phyloP scores from a whole-genome alignment of 805 yeast genomes.

The Cyberlindnera maclurae region DNA sequence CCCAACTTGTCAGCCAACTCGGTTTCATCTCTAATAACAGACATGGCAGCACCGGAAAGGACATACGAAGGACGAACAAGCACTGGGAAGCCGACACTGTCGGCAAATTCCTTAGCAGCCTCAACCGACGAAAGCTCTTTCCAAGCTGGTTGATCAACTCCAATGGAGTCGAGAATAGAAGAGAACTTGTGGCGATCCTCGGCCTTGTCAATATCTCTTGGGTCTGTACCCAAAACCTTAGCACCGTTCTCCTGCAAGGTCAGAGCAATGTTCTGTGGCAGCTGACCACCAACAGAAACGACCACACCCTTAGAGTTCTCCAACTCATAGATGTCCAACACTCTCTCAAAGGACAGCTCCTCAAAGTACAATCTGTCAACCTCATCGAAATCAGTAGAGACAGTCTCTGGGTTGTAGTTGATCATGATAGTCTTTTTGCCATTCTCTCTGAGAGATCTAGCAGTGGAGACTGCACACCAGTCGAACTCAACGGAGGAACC shows the following conservation, averaged over 20 bases:
- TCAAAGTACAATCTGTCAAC: conserved; percentile 96
- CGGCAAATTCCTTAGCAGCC: conserved; percentile 83
- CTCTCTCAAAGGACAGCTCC: conserved; percentile 92
- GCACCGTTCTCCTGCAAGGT: conserved; percentile 75
- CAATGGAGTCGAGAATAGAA: conserved; percentile 84
- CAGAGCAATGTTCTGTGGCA: conserved; percentile 95
- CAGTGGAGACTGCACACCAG: conserved; percentile 98
- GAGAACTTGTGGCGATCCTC: conserved; percentile 98
- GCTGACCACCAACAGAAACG: conserved; percentile 96
- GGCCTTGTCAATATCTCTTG: conserved; percentile 92
- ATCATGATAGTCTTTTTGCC: conserved; percentile 93
- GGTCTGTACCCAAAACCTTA: conserved; percentile 87
- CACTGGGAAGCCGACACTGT: conserved; percentile 87
- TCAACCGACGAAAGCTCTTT: conserved; percentile 82
- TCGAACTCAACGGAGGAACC: conserved; percentile 98
- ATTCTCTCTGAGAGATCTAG: conserved; percentile 81
- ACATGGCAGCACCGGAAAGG: conserved; percentile 97
- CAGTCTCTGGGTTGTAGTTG: conserved; percentile 98
- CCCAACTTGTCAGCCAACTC: conserved; percentile 80
- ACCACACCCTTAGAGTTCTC: conserved; percentile 88
- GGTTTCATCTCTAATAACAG: conserved; percentile 70
- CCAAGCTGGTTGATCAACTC: conserved; percentile 97
- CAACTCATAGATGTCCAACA: conserved; percentile 92
- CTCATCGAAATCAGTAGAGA: conserved; percentile 96
- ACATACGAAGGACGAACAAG: conserved; percentile 97